These are phyloP conservation scores for Russula vinacea DNA, from an alignment of 768 basidiomycete genomes.

Conservation along the genomic window DNA sequence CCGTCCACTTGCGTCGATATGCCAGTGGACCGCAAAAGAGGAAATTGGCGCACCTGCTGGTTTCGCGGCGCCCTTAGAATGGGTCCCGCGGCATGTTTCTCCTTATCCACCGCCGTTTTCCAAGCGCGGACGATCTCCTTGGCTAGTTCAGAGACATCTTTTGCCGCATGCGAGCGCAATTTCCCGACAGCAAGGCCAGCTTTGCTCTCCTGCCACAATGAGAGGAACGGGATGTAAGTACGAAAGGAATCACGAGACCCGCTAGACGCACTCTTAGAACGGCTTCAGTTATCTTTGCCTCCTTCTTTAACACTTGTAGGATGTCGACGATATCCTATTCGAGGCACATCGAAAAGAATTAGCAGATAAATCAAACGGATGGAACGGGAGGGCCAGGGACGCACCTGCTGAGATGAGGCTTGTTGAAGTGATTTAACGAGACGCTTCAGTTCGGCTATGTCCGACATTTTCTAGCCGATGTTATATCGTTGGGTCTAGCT, in stretches of 20 bases:
- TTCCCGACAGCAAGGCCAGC: slow-evolving; percentile 91
- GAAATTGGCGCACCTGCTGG: slow-evolving; percentile 39
- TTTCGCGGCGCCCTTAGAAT: slow-evolving; percentile 32
- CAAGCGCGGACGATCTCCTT: slow-evolving; percentile 91
- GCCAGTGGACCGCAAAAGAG: background rate
- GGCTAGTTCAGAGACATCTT: slow-evolving; percentile 74
- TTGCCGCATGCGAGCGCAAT: slow-evolving; percentile 67
- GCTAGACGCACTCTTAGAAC: slow-evolving; percentile 63
- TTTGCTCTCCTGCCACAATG: slow-evolving; percentile 70
- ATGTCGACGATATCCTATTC: slow-evolving; percentile 61
- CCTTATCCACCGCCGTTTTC: slow-evolving; percentile 82
- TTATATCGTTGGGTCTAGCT: slow-evolving; percentile 22
- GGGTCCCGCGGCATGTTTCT: slow-evolving; percentile 45
- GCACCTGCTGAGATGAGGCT: slow-evolving; percentile 25
- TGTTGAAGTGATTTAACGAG: slow-evolving; percentile 30
- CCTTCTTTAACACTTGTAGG: slow-evolving; percentile 59
- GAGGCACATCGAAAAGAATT: slow-evolving; percentile 32
- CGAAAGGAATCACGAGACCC: slow-evolving; percentile 32
- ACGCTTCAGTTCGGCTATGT: slow-evolving; percentile 28
- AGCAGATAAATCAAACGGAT: slow-evolving; percentile 34
- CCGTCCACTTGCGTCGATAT: background rate
- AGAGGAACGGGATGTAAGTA: background rate
- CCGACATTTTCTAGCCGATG: slow-evolving; percentile 24
- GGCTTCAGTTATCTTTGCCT: slow-evolving; percentile 65
- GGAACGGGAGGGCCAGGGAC: background rate